Conservation (phyloP, 1,139 yeast genomes). For the Blastobotrys malaysiensis region DNA sequence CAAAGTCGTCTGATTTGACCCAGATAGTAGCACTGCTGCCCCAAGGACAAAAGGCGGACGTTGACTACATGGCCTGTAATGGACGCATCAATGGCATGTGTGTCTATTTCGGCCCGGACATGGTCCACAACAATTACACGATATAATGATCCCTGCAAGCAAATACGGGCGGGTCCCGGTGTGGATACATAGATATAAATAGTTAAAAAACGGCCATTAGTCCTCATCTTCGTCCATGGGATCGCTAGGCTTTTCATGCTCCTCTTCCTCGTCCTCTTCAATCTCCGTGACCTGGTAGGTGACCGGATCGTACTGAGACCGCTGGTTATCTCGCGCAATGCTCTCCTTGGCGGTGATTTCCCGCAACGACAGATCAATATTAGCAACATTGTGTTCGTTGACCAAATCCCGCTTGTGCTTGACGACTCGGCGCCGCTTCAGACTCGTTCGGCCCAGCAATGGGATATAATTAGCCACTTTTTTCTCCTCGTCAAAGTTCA, state of each 20-base stretch:
- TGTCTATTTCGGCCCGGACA: slow-evolving; percentile 16
- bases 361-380: slow-evolving; percentile 56
- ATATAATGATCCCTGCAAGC: background rate
- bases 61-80: slow-evolving; percentile 19
- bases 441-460: slow-evolving; percentile 67
- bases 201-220: background rate
- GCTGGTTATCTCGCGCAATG: slow-evolving; percentile 56
- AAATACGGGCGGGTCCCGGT: no score
- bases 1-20: slow-evolving; percentile 57
- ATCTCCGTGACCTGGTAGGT: slow-evolving; percentile 23
- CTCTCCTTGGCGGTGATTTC: slow-evolving; percentile 71
- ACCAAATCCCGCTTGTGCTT: slow-evolving; percentile 47
- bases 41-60: slow-evolving; percentile 9
- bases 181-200: no score
- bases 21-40: slow-evolving; percentile 36
- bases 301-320: slow-evolving; percentile 73
- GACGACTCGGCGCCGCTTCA: slow-evolving; percentile 75
- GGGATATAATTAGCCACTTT: slow-evolving; percentile 74
- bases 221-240: background rate
- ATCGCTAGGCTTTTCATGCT: slow-evolving; percentile 14
- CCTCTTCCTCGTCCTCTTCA: slow-evolving; percentile 14
- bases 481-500: slow-evolving; percentile 48
- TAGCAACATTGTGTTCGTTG: slow-evolving; percentile 42
- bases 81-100: slow-evolving; percentile 21
- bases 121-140: slow-evolving; percentile 5